Conservation (phyloP, 768 basidiomycete species). For the Xerocomus spinulosus region DNA sequence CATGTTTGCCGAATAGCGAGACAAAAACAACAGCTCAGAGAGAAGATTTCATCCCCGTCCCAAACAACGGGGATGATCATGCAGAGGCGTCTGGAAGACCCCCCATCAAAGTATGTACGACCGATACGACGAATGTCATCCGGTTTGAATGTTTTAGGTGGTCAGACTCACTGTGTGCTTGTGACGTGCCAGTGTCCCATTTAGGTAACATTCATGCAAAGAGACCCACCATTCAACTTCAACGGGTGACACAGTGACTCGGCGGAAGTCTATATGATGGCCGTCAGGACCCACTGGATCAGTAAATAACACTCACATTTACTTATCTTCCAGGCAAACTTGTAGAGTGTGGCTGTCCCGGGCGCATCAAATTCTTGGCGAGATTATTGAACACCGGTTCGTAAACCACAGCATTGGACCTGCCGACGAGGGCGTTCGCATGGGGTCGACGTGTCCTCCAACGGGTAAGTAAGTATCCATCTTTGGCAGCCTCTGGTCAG, state of each 20-base stretch:
- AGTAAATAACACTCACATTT: too few species aligned
- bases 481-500: conserved; percentile 6
- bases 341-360: neutral
- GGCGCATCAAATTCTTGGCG: neutral
- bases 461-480: neutral
- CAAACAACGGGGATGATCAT: conserved; percentile 20
- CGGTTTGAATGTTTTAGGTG: neutral
- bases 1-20: neutral
- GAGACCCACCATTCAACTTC: too few species aligned
- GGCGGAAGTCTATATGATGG: too few species aligned
- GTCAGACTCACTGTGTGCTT: conserved; percentile 6
- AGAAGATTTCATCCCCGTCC: conserved; percentile 29
- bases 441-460: neutral
- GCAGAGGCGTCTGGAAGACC: conserved; percentile 27
- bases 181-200: too few species aligned
- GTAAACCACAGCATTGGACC: neutral
- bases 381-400: neutral
- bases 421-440: neutral
- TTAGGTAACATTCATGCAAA: too few species aligned
- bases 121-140: conserved; percentile 27
- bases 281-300: too few species aligned
- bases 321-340: too few species aligned
- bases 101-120: conserved; percentile 16
- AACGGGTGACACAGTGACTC: too few species aligned
- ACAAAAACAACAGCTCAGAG: conserved; percentile 24